Base-by-base conservation (phyloP, 495 filamentous ascomycete species). In the Aspergillus bertholletiae region DNA sequence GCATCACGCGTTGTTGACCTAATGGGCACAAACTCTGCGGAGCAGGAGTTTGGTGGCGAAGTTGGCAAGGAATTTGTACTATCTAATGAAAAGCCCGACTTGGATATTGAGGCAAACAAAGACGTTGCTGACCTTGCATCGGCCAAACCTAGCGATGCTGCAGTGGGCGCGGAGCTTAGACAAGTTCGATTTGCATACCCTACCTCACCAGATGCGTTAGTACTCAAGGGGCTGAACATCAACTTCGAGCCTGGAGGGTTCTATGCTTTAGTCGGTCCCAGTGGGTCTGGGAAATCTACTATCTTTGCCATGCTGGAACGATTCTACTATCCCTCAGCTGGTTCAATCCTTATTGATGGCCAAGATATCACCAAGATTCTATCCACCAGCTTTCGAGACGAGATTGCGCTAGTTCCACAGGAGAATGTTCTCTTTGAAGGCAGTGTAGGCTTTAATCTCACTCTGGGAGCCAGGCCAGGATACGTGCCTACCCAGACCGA, bases 231-330 rank as follows among this genome's bases (percentile, higher is more conserved):
- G 7, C 66, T 85, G 5, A 75, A 76, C 57, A 65, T 88, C 47
- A 69, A 65, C 20, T 80, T 87, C 51, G 54, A 71, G 20, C 75
- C 80, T 1, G 80, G 82, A 4, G 74, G 84, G 54, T 85, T 84
- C 56, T 77, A 75, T 28, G 83, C 81, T 0, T 63, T 86, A 8
- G 82, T 86, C 28, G 83, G 84, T 1, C 75, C 80, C 5, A 80
- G 76, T 20, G 84, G 83, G 9, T 80, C 80, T 37, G 84, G 84
- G 12, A 86, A 87, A 59, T 80, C 76, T 12, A 83, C 82, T 5
- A 81, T 78, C 12, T 78, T 87, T 46, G 72, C 78, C 3, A 71
- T 86, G 51, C 62, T 85, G 12, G 82, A 86, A 57, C 76, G 81
- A 39, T 81, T 85, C 67, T 85, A 84, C 64, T 69, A 73, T 6